These are phyloP conservation scores for Yamadazyma diddensiae DNA, from an alignment of 1,139 yeast species.

Conservation along the genomic window DNA sequence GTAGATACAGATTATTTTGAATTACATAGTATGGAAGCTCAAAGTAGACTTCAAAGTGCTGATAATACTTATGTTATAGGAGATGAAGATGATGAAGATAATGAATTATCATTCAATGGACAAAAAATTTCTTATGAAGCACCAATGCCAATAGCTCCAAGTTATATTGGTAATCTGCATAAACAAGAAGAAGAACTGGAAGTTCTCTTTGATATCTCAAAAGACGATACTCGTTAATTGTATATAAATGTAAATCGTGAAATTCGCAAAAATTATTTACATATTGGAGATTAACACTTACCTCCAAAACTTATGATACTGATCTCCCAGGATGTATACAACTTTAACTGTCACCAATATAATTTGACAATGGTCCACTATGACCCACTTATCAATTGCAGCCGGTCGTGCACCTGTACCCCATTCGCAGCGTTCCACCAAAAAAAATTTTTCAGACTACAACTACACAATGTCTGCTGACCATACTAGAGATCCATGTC, in stretches of 20 bases:
- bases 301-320: too few relatives aligned
- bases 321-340: too few relatives aligned
- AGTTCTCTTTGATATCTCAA: slow-evolving; percentile 5
- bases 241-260: too few relatives aligned
- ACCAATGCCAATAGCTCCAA: slow-evolving; percentile 12
- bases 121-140: slow-evolving; percentile 9
- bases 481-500: slow-evolving; percentile 99
- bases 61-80: slow-evolving; percentile 10
- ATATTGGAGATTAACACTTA: too few relatives aligned
- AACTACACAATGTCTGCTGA: slow-evolving; percentile 70
- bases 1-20: slow-evolving; percentile 52
- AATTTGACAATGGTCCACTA: too few relatives aligned
- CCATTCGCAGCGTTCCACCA: slow-evolving; percentile 1
- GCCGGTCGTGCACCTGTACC: too few relatives aligned
- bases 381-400: too few relatives aligned
- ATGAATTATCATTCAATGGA: slow-evolving; percentile 9
- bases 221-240: too few relatives aligned
- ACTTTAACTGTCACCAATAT: too few relatives aligned
- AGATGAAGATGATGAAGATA: slow-evolving; percentile 12
- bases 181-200: slow-evolving; percentile 1
- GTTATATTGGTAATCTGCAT: slow-evolving; percentile 6
- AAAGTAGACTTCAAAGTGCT: slow-evolving; percentile 11
- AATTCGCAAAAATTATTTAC: too few relatives aligned
- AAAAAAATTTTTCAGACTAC: slow-evolving; percentile 9
- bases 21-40: slow-evolving; percentile 27